Conservation (phyloP, 1,284 basidiomycete genomes). For the Sphagnurus paluster region DNA sequence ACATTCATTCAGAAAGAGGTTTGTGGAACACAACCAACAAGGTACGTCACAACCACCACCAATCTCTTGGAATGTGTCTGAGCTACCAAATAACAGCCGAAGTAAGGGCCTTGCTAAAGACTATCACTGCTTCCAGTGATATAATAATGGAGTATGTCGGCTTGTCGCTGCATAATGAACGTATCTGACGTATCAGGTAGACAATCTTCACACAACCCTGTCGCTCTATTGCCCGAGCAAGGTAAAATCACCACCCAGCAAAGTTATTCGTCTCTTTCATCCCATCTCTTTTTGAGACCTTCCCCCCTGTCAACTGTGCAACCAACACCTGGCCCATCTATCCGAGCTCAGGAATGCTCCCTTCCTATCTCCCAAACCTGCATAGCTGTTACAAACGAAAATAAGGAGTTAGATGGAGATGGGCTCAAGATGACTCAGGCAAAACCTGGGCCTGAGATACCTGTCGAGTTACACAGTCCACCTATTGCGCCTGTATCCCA, state of each 20-base stretch:
- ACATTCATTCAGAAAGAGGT: constrained; percentile 27
- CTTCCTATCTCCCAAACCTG: neutral
- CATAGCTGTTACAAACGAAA: neutral
- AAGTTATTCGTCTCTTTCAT: constrained; percentile 3
- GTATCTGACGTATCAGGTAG: constrained; percentile 6
- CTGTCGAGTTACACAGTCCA: too few relatives aligned
- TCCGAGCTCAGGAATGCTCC: neutral
- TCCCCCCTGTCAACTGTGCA: neutral
- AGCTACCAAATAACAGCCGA: constrained; percentile 11
- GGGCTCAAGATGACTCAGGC: neutral
- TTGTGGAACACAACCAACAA: constrained; percentile 31
- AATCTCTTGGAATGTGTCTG: neutral
- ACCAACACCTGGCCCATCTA: neutral
- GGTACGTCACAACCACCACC: constrained; percentile 18
- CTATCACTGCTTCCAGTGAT: constrained; percentile 8
- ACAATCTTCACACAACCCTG: neutral
- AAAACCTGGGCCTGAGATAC: neutral
- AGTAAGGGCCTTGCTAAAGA: constrained; percentile 17
- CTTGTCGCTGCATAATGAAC: neutral
- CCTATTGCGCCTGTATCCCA: too few relatives aligned
- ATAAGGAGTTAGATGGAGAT: too few relatives aligned
- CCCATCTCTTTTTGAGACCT: neutral
- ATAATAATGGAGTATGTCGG: constrained; percentile 8
- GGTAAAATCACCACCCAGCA: constrained; percentile 1
- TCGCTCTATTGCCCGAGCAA: neutral